Evolutionary conservation across 1,139 yeast genomes (phyloP).

Genomic region (Sporopachydermia cereana): DNA sequence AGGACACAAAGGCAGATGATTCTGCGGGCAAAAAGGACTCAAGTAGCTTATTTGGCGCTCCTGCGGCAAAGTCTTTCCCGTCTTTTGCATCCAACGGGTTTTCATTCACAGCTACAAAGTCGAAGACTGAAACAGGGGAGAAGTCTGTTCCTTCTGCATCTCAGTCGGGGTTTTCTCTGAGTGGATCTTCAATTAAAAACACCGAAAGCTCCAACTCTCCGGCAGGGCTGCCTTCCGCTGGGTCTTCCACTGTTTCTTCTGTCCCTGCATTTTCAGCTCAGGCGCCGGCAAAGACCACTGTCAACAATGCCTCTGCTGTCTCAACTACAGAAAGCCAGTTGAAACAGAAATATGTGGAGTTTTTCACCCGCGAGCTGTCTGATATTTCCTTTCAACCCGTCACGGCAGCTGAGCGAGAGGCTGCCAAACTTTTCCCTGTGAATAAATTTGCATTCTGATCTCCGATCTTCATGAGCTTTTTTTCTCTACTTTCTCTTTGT

Average conservation of each 20-base stretch:
- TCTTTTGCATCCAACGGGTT: not conserved
- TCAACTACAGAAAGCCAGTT: not conserved
- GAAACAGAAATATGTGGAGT: constrained; percentile 2
- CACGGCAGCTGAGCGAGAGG: not conserved
- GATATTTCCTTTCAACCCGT: not conserved
- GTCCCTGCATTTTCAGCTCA: not conserved
- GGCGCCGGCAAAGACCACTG: not conserved
- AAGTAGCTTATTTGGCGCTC: not conserved
- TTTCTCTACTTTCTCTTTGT: too few relatives aligned
- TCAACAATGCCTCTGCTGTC: too few relatives aligned
- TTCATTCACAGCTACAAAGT: not conserved
- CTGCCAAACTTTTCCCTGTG: not conserved
- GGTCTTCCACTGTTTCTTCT: not conserved
- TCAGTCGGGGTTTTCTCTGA: too few relatives aligned
- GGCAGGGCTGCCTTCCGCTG: too few relatives aligned
- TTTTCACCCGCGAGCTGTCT: not conserved
- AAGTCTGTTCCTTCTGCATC: too few relatives aligned
- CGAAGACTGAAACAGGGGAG: too few relatives aligned
- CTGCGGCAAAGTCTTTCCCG: not conserved
- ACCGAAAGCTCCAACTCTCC: too few relatives aligned
- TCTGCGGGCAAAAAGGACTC: not conserved
- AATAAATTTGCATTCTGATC: not conserved
- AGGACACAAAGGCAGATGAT: not conserved
- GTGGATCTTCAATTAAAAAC: too few relatives aligned
- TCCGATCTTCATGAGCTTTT: too few relatives aligned